Evolutionary conservation across 1,284 basidiomycete genomes (phyloP).

Genomic region (Moesziomyces globuligerus): DNA sequence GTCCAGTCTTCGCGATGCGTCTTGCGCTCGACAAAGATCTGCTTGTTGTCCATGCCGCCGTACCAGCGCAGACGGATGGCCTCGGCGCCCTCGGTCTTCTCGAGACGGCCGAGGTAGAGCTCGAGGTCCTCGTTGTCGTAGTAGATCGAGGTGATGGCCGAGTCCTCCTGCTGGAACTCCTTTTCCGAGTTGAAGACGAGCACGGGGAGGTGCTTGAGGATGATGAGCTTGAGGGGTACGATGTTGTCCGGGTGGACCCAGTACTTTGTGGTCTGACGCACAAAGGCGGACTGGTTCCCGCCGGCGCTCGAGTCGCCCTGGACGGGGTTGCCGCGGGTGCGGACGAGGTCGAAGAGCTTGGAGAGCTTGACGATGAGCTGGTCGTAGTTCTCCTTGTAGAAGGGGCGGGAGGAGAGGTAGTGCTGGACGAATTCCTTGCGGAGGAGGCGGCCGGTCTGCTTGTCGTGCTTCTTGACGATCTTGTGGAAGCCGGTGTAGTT

Average conservation of each 20-base stretch:
- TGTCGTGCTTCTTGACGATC: slow-evolving; percentile 94
- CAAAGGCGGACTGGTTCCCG: slow-evolving; percentile 94
- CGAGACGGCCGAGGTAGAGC: slow-evolving; percentile 94
- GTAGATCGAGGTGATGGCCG: slow-evolving; percentile 85
- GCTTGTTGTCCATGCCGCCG: slow-evolving; percentile 79
- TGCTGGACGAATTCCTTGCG: slow-evolving; percentile 79
- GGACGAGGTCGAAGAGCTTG: slow-evolving; percentile 92
- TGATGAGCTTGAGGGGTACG: slow-evolving; percentile 93
- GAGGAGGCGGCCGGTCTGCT: slow-evolving; percentile 73
- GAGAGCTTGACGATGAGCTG: slow-evolving; percentile 96
- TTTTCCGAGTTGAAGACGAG: slow-evolving; percentile 94
- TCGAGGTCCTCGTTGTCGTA: slow-evolving; percentile 96
- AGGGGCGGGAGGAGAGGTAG: slow-evolving; percentile 92
- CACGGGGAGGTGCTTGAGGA: slow-evolving; percentile 80
- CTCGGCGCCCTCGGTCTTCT: slow-evolving; percentile 98
- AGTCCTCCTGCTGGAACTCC: slow-evolving; percentile 87
- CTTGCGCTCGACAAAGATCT: slow-evolving; percentile 98
- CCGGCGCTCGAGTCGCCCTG: slow-evolving; percentile 93
- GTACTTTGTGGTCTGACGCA: slow-evolving; percentile 97
- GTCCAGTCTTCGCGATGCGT: slow-evolving; percentile 99
- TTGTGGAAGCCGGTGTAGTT: slow-evolving; percentile 97
- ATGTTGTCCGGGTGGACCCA: slow-evolving; percentile 85
- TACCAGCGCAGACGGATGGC: slow-evolving; percentile 97
- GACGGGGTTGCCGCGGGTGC: slow-evolving; percentile 92
- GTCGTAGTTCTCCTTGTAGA: slow-evolving; percentile 83